phyloP scores from a whole-genome alignment of 768 basidiomycete genomes.

The Pleurotus tuoliensis region DNA sequence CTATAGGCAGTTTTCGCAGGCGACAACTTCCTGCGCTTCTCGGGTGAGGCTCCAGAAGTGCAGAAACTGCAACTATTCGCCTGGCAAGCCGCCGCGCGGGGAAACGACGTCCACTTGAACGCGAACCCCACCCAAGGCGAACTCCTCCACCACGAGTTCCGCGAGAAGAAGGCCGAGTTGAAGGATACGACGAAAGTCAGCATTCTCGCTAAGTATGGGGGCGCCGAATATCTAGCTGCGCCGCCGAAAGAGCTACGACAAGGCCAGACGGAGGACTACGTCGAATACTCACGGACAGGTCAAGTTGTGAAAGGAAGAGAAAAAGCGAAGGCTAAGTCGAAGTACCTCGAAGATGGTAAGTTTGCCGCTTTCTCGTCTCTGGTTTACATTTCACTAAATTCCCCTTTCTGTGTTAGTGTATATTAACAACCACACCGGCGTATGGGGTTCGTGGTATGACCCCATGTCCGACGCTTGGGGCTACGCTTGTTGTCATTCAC shows the following conservation, averaged over 20 bases:
- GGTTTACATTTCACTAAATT: slow-evolving; percentile 3
- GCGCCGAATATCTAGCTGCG: slow-evolving; percentile 84
- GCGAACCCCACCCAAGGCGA: slow-evolving; percentile 97
- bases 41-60: slow-evolving; percentile 91
- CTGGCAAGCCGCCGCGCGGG: slow-evolving; percentile 91
- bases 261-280: slow-evolving; percentile 96
- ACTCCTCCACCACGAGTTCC: slow-evolving; percentile 86
- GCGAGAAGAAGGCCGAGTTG: slow-evolving; percentile 86
- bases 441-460: slow-evolving; percentile 99
- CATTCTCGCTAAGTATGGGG: slow-evolving; percentile 91
- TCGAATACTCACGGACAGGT: slow-evolving; percentile 93
- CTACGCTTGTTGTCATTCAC: slow-evolving; percentile 92
- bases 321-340: slow-evolving; percentile 80
- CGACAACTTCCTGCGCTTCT: slow-evolving; percentile 90
- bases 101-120: slow-evolving; percentile 93
- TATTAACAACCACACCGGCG: slow-evolving; percentile 87
- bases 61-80: slow-evolving; percentile 94
- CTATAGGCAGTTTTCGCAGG: slow-evolving; percentile 84
- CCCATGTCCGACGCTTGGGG: slow-evolving; percentile 74
- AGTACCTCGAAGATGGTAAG: slow-evolving; percentile 95
- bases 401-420: slow-evolving; percentile 47
- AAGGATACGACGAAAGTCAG: slow-evolving; percentile 87
- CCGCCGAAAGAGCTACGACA: slow-evolving; percentile 91
- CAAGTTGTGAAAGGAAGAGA: slow-evolving; percentile 91
- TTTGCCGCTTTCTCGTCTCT: slow-evolving; percentile 12